These are phyloP conservation scores for Pneumocystis murina DNA, from an alignment of 1,139 yeast genomes.

Conservation along the genomic window DNA sequence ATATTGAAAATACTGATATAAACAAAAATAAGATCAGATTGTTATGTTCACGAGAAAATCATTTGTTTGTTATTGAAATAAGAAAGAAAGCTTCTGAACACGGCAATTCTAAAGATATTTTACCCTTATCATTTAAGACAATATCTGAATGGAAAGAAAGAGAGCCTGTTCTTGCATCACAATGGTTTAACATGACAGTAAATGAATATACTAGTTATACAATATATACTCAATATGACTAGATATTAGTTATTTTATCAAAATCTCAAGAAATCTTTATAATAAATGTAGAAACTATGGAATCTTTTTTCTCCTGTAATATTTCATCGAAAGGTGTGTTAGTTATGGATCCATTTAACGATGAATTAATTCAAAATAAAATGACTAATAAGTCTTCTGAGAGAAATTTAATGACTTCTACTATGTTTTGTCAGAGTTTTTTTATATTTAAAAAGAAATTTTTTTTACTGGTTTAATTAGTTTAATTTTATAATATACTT, in stretches of 20 bases:
- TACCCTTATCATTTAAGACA: not conserved
- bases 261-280: conserved; percentile 34
- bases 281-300: conserved; percentile 29
- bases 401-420: conserved; percentile 17
- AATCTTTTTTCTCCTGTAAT: conserved; percentile 30
- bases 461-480: conserved; percentile 26
- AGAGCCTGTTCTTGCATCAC: conserved; percentile 37
- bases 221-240: not conserved
- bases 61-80: conserved; percentile 42
- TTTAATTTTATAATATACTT: not conserved
- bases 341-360: conserved; percentile 23
- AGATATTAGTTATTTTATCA: conserved; percentile 38
- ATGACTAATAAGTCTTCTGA: conserved; percentile 12
- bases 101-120: not conserved
- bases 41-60: conserved; percentile 55
- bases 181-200: conserved; percentile 42
- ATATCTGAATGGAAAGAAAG: conserved; percentile 15
- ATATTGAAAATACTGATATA: not conserved
- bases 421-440: conserved; percentile 27
- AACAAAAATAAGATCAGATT: conserved; percentile 30
- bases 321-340: conserved; percentile 32
- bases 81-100: conserved; percentile 26
- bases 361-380: conserved; percentile 19
- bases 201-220: conserved; percentile 3
- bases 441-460: conserved; percentile 32